Conservation (phyloP, 2,329 filamentous ascomycete species). For the Cryoendolithus antarcticus region DNA sequence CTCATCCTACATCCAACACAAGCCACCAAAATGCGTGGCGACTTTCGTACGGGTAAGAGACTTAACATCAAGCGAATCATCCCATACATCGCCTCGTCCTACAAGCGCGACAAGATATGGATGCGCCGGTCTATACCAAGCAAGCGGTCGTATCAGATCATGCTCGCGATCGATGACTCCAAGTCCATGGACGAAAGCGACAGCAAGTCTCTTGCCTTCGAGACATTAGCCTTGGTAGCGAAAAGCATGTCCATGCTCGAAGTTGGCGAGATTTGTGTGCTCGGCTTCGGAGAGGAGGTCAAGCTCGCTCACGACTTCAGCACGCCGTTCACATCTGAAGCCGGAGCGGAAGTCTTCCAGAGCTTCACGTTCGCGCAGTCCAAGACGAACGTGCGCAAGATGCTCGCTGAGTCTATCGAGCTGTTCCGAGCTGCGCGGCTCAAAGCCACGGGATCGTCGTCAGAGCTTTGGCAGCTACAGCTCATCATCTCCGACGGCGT, state of each 20-base stretch:
- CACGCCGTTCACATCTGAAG: conserved; percentile 66
- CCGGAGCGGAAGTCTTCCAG: conserved; percentile 72
- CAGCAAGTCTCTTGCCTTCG: conserved; percentile 71
- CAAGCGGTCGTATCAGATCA: conserved; percentile 91
- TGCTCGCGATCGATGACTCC: conserved; percentile 93
- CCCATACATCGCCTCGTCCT: conserved; percentile 93
- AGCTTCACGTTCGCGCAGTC: conserved; percentile 76
- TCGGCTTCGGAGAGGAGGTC: conserved; percentile 77
- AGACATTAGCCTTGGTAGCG: conserved; percentile 84
- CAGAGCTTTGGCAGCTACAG: conserved; percentile 87
- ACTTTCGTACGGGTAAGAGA: conserved; percentile 93
- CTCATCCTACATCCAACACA: conserved; percentile 90
- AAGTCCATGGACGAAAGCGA: conserved; percentile 80
- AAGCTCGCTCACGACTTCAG: conserved; percentile 79
- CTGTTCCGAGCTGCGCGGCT: conserved; percentile 67
- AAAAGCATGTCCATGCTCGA: conserved; percentile 85
- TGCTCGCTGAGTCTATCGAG: conserved; percentile 66
- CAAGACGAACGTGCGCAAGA: conserved; percentile 69
- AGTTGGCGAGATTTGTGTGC: conserved; percentile 80
- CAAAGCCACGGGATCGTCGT: conserved; percentile 39
- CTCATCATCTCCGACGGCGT: conserved; percentile 89
- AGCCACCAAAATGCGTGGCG: conserved; percentile 89
- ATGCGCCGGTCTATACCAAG: conserved; percentile 85
- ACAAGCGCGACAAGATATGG: conserved; percentile 99
- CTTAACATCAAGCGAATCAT: conserved; percentile 99